Percentiles rank a stretch among this genome's conserved stretches.
Conservation (phyloP, 2,329 filamentous ascomycete species). For the Fusarium sp. region DNA sequence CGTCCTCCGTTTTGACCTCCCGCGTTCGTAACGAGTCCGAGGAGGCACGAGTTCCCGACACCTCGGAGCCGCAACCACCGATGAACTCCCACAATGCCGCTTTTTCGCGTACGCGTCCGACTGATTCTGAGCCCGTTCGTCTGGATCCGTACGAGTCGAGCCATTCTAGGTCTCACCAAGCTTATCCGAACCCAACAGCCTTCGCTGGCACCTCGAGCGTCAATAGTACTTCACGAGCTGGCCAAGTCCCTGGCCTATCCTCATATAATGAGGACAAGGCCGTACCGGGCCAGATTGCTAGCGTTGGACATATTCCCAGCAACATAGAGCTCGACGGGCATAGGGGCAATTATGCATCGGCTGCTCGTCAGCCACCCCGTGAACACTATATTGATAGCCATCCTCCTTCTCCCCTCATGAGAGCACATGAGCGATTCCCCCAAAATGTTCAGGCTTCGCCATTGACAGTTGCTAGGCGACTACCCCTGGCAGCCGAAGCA, state of each 20-base stretch:
- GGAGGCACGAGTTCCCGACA: slow-evolving; percentile 47
- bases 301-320: slow-evolving; percentile 59
- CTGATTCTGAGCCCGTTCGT: slow-evolving; percentile 18
- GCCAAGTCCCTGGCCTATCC: slow-evolving; percentile 54
- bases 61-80: slow-evolving; percentile 29
- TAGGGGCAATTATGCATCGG: slow-evolving; percentile 27
- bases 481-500: slow-evolving; percentile 29
- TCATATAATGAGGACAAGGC: slow-evolving; percentile 44
- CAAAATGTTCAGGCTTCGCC: slow-evolving; percentile 80
- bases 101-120: slow-evolving; percentile 20
- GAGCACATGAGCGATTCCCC: slow-evolving; percentile 79
- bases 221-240: slow-evolving; percentile 32
- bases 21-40: slow-evolving; percentile 64
- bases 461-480: slow-evolving; percentile 63
- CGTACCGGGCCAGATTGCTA: slow-evolving; percentile 51
- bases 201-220: slow-evolving; percentile 23
- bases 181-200: slow-evolving; percentile 19
- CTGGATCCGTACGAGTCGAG: slow-evolving; percentile 21
- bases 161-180: slow-evolving; percentile 21
- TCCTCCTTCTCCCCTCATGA: slow-evolving; percentile 74
- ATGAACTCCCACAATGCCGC: slow-evolving; percentile 27
- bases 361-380: slow-evolving; percentile 35
- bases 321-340: slow-evolving; percentile 49
- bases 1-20: slow-evolving; percentile 66
- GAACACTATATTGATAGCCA: slow-evolving; percentile 51